These are phyloP conservation scores for Penicillium paradoxum DNA, from an alignment of 495 filamentous ascomycete species.

Conservation along the genomic window DNA sequence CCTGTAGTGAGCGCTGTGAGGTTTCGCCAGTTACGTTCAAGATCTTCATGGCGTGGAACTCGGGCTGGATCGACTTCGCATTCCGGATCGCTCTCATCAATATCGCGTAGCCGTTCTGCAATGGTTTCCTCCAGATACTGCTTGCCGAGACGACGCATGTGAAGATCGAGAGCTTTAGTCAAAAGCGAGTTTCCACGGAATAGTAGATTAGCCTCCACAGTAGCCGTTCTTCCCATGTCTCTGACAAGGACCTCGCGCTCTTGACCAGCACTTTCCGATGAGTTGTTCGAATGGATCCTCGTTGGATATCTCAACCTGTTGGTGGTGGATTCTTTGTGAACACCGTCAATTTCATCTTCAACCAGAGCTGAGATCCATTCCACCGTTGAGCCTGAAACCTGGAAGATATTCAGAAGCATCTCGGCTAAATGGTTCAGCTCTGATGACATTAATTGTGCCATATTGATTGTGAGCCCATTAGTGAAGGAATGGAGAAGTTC, in stretches of 20 bases:
- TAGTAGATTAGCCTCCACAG: slow-evolving; percentile 82
- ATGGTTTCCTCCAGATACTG: slow-evolving; percentile 90
- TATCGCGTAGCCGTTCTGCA: slow-evolving; percentile 75
- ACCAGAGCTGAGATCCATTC: slow-evolving; percentile 93
- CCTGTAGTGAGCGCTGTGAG: slow-evolving; percentile 71
- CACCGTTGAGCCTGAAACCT: slow-evolving; percentile 81
- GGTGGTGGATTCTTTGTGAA: slow-evolving; percentile 66
- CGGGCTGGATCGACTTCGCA: slow-evolving; percentile 89
- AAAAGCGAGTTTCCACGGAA: slow-evolving; percentile 94
- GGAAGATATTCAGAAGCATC: slow-evolving; percentile 87
- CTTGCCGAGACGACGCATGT: slow-evolving; percentile 91
- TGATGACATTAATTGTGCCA: slow-evolving; percentile 71
- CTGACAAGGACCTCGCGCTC: slow-evolving; percentile 60
- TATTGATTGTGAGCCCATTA: slow-evolving; percentile 76
- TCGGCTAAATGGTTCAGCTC: slow-evolving; percentile 78
- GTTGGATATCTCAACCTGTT: slow-evolving; percentile 69
- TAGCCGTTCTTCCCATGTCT: slow-evolving; percentile 53
- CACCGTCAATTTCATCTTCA: slow-evolving; percentile 94
- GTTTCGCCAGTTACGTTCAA: slow-evolving; percentile 78
- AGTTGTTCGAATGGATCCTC: slow-evolving; percentile 75
- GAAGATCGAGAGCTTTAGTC: slow-evolving; percentile 87
- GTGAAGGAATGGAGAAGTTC: slow-evolving; percentile 81
- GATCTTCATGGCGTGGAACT: slow-evolving; percentile 63
- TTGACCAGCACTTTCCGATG: slow-evolving; percentile 52
- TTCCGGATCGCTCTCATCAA: slow-evolving; percentile 81